phyloP scores from a whole-genome alignment of 257 asterid genomes.

The Solanum peruvianum region DNA sequence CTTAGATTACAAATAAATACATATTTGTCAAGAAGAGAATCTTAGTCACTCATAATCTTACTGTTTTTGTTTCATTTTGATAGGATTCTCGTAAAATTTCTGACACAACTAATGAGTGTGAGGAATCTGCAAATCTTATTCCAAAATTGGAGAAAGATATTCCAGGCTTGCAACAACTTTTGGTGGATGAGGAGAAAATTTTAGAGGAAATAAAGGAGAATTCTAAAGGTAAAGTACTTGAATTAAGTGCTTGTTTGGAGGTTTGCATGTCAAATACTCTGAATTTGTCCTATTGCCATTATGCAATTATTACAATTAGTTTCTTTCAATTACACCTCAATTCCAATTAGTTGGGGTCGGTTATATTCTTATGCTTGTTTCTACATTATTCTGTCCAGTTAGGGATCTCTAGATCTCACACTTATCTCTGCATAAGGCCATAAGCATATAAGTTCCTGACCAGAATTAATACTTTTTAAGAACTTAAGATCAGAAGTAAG shows the following conservation, averaged over 20 bases:
- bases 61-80: not conserved
- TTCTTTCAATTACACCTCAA: not conserved
- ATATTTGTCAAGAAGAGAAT: not conserved
- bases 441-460: not conserved
- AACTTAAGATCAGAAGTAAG: not conserved
- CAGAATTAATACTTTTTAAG: not conserved
- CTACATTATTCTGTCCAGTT: not conserved
- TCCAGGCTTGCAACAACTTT: slow-evolving; percentile 52
- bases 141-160: slow-evolving; percentile 73
- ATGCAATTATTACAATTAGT: not conserved
- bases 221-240: slow-evolving; percentile 47
- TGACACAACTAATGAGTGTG: slow-evolving; percentile 58
- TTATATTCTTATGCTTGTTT: not conserved
- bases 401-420: not conserved
- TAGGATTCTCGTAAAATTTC: slow-evolving; percentile 65
- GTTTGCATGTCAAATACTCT: not conserved
- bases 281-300: not conserved
- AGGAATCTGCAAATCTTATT: slow-evolving; percentile 62
- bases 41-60: not conserved
- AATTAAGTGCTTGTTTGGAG: not conserved
- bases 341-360: not conserved
- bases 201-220: slow-evolving; percentile 72
- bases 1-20: not conserved
- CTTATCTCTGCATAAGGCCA: not conserved
- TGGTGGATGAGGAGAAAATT: slow-evolving; percentile 62